Evolutionary conservation across 1,284 basidiomycete genomes (phyloP), one percentile per base, ranked within the genome.

Genomic region (Cryptococcus sp.): DNA sequence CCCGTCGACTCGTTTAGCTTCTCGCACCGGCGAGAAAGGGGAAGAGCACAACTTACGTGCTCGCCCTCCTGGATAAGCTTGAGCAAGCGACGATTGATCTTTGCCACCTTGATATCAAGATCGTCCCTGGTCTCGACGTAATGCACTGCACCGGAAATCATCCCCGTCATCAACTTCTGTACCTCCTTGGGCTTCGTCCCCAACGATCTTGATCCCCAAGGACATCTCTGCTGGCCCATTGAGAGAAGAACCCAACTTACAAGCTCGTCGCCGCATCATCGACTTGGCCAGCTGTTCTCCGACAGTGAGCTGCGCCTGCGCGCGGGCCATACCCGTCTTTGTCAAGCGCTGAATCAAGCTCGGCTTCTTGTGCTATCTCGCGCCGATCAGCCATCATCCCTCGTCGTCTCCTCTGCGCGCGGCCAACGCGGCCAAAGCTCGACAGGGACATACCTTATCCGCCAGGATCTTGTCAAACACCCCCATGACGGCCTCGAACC

Each of bases 41-140:
- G 20, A 15, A 15, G 8, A 28, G 15, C 12, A 36, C 23, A 16
- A 59, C 69, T 60, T 37, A 73, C 71, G 60, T 77, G 73, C 46
- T 80, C 78, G 42, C 73, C 75, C 55, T 80, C 79, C 57, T 75
- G 72, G 56, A 79, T 72, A 45, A 80, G 70, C 65, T 77, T 77
- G 28, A 77, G 75, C 5, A 80, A 69, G 5, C 78, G 63, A n/a
- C 64, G 57, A 21, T 72, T 73, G 60, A 76, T 71, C 33, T 67
- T 69, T 8, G 72, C 68, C 6, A 77, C 90, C 81, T 91, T 92
- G 52, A 88, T 88, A 79, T 93, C 91, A 24, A 92, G 82, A 68
- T 92, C 89, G 71, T 93, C 91, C 46, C 91, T 84, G 16, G 91
- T 89, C 69, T 96, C 92, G 40, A 95, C 91, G 68, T 95, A 95